Conservation (phyloP, 106 monocot genomes). For the Triglochin maritima region DNA sequence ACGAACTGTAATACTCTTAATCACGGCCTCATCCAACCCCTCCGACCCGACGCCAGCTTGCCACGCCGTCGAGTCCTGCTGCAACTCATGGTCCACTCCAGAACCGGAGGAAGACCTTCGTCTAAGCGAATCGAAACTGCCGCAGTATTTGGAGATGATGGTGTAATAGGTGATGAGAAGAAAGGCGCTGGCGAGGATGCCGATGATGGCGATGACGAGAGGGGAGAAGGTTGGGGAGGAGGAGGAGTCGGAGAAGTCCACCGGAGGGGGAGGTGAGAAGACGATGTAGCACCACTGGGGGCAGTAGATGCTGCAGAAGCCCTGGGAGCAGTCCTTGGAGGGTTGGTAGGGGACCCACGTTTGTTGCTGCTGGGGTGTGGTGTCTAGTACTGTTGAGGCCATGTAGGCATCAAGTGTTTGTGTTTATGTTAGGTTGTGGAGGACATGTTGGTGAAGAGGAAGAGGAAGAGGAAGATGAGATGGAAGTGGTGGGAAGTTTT, state of each 20-base stretch:
- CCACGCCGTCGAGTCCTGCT: background rate
- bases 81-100: no score
- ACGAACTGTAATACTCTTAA: conserved; percentile 49
- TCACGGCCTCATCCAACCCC: conserved; percentile 56
- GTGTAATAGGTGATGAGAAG: conserved; percentile 71
- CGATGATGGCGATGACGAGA: conserved; percentile 85
- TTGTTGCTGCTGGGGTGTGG: no score
- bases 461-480: no score
- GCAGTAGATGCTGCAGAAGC: conserved; percentile 77
- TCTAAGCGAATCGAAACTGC: conserved; percentile 6
- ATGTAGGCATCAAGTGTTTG: no score
- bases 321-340: conserved; percentile 63
- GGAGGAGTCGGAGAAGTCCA: conserved; percentile 17
- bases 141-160: conserved; percentile 63
- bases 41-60: background rate
- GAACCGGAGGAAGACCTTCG: no score
- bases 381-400: no score
- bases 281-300: conserved; percentile 69
- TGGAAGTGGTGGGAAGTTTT: no score
- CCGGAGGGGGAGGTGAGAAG: conserved; percentile 49
- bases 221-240: conserved; percentile 47
- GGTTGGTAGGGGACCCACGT: conserved; percentile 38
- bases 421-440: no score
- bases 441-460: no score
- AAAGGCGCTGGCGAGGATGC: conserved; percentile 60